Evolutionary conservation across 306 rosid genomes (phyloP).

Genomic region (Vigna nakashimae): DNA sequence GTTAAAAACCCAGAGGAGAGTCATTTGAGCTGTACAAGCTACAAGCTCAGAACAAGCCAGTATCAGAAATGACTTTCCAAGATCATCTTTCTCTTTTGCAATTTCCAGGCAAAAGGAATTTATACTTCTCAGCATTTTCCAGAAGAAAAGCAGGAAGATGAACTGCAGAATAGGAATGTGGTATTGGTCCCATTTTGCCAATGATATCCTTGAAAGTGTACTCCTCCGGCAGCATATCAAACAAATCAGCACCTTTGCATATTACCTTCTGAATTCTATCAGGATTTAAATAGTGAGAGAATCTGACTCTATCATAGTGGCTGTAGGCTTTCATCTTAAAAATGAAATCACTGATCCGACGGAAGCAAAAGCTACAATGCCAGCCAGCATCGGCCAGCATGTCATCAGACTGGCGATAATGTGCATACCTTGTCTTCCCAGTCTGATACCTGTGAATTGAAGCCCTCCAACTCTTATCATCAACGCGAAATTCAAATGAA

Average conservation of each 20-base stretch:
- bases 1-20: conserved; percentile 56
- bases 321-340: conserved; percentile 99
- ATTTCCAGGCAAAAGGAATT: conserved; percentile 91
- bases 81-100: conserved; percentile 75
- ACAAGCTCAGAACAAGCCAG: conserved; percentile 55
- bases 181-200: conserved; percentile 98
- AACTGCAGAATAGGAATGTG: conserved; percentile 95
- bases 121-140: conserved; percentile 81
- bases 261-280: conserved; percentile 81
- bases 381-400: conserved; percentile 95
- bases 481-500: conserved; percentile 87
- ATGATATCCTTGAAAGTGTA: conserved; percentile 95
- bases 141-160: conserved; percentile 91
- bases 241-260: conserved; percentile 83
- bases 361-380: conserved; percentile 99
- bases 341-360: conserved; percentile 79
- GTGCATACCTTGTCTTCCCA: conserved; percentile 86
- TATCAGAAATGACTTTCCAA: conserved; percentile 35
- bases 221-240: conserved; percentile 98
- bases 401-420: conserved; percentile 87
- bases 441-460: conserved; percentile 79
- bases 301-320: conserved; percentile 87
- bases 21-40: conserved; percentile 57
- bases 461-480: conserved; percentile 97
- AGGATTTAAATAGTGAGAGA: conserved; percentile 78